phyloP scores from a whole-genome alignment of 2,329 filamentous ascomycete species.

The Gliomastix tumulicola region DNA sequence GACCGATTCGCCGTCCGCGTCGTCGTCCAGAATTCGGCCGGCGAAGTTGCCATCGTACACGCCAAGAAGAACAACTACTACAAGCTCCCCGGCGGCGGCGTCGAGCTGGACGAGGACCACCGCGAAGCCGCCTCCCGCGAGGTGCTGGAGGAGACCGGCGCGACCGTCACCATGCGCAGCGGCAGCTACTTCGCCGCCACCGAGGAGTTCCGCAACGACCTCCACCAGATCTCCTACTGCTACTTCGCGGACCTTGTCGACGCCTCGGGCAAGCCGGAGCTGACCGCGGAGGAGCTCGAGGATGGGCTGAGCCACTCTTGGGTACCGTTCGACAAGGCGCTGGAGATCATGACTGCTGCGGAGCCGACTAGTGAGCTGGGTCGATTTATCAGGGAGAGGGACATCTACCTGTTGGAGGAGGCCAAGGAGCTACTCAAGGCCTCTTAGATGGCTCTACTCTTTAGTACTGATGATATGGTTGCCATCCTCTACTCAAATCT shows the following conservation, averaged over 20 bases:
- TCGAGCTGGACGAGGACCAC: slow-evolving; percentile 4
- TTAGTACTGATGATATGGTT: no score
- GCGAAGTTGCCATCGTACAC: slow-evolving; percentile 5
- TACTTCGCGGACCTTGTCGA: slow-evolving; percentile 6
- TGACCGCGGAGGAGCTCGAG: slow-evolving; percentile 5
- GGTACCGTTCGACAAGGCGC: background rate
- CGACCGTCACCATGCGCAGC: background rate
- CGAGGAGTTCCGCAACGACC: slow-evolving; percentile 7
- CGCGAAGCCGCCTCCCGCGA: slow-evolving; percentile 3
- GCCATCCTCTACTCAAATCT: no score
- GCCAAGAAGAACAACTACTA: slow-evolving; percentile 6
- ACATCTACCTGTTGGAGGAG: background rate
- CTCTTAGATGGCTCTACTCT: no score
- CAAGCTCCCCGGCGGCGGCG: slow-evolving; percentile 8
- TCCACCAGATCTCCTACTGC: slow-evolving; percentile 7
- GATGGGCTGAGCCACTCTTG: slow-evolving; percentile 6
- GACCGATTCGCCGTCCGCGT: slow-evolving; percentile 5
- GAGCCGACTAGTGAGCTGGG: background rate
- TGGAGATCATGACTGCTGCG: background rate
- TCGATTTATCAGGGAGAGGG: background rate
- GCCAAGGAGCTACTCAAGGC: no score
- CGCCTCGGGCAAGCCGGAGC: slow-evolving; percentile 3
- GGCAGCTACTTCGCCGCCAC: slow-evolving; percentile 4
- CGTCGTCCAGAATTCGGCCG: slow-evolving; percentile 2
- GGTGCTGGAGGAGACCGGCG: slow-evolving; percentile 7